Evolutionary conservation across 225 moss, liverwort and hornwort genomes (phyloP).

Genomic region (Marchantia paleacea): DNA sequence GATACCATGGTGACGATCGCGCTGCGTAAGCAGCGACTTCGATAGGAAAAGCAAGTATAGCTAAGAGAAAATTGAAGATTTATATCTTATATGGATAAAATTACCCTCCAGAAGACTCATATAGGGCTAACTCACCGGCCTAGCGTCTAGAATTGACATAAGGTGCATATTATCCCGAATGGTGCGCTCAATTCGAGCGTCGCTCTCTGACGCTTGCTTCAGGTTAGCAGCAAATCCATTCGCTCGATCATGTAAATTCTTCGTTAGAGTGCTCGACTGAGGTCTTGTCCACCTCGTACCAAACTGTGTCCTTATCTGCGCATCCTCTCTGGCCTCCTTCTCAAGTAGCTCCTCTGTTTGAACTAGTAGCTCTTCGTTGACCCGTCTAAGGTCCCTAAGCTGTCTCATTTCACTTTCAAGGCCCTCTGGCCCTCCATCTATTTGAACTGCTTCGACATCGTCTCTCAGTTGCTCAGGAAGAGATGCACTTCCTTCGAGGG

Average conservation of each 20-base stretch:
- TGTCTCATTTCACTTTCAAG: slow-evolving; percentile 91
- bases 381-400: slow-evolving; percentile 85
- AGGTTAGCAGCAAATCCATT: slow-evolving; percentile 96
- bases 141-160: slow-evolving; percentile 86
- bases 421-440: slow-evolving; percentile 86
- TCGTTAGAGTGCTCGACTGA: slow-evolving; percentile 92
- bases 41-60: too few relatives aligned
- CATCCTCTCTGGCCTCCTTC: slow-evolving; percentile 93
- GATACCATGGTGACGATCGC: too few relatives aligned
- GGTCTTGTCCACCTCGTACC: slow-evolving; percentile 96
- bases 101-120: too few relatives aligned
- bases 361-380: slow-evolving; percentile 91
- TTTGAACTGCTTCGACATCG: slow-evolving; percentile 94
- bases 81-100: too few relatives aligned
- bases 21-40: too few relatives aligned
- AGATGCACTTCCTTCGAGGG: slow-evolving; percentile 74
- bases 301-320: slow-evolving; percentile 92
- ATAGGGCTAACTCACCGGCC: slow-evolving; percentile 47
- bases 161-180: slow-evolving; percentile 81
- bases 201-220: slow-evolving; percentile 96
- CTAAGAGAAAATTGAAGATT: too few relatives aligned
- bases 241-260: slow-evolving; percentile 90
- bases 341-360: slow-evolving; percentile 92
- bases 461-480: slow-evolving; percentile 89
- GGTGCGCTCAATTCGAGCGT: slow-evolving; percentile 89